Evolutionary conservation across 768 basidiomycete genomes (phyloP), one percentile per base, ranked within the genome.

Genomic region (Myochromella boudieri): DNA sequence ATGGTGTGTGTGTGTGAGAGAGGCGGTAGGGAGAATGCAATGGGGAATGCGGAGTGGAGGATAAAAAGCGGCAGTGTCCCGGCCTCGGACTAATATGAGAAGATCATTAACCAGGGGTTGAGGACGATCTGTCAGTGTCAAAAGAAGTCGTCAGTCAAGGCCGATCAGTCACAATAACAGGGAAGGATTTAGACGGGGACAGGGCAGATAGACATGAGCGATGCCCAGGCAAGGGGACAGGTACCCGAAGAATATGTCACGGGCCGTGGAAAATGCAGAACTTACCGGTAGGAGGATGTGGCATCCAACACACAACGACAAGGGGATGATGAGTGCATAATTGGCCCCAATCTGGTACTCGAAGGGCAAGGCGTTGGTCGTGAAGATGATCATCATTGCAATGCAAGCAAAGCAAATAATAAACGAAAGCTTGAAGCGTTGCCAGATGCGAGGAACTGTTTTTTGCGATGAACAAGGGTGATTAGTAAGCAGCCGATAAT

Each of bases 51-150:
- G 34, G 34, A 4, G 3, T 36, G n/a, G 34, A n/a, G 7, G 10
- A 17, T 11, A 4, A 3, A 20, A 20, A 5, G 5, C 12, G 4
- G 27, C 18, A 10, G 2, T 4, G 27, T 32, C 25, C 25, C 29
- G 17, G 6, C 18, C 28, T 20, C 11, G 22, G 32, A 51, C 69
- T 56, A 79, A 49, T 74, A 79, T 1, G 82, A 84, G 66, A 91
- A 91, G 48, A 88, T 86, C 85, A 89, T 89, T 49, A 91, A 68
- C 84, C 85, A 89, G 0, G 89, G 91, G 57, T 93, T 93, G 45
- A 93, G 75, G 1, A 89, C 82, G 53, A 94, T 84, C 77, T 74
- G 48, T 14, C 46, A 50, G 32, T 45, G 24, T 34, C 42, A 52
- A n/a, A 48, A 42, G 29, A 29, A 48, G 42, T 47, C 17, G 28